phyloP scores from a whole-genome alignment of 805 yeast species.

The Dipodascopsis uninucleata region DNA sequence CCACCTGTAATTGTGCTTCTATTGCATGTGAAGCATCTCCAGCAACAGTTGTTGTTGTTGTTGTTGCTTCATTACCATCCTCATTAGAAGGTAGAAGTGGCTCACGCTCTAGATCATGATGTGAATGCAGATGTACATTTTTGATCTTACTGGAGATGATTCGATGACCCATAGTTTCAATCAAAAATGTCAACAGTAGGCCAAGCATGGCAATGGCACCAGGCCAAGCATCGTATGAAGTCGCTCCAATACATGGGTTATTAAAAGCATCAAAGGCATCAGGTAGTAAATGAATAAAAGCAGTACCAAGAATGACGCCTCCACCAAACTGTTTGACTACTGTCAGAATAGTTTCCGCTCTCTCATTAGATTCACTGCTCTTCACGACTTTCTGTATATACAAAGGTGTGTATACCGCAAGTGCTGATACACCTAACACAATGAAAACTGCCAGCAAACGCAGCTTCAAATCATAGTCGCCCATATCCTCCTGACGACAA shows the following conservation, averaged over 20 bases:
- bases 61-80: not conserved
- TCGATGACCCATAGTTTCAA: constrained; percentile 44
- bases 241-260: constrained; percentile 58
- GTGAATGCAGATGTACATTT: constrained; percentile 4
- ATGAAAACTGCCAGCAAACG: constrained; percentile 27
- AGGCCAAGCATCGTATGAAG: constrained; percentile 52
- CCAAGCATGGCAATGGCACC: constrained; percentile 50
- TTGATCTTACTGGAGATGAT: constrained; percentile 20
- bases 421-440: constrained; percentile 22
- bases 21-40: not conserved
- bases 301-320: constrained; percentile 79
- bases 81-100: not conserved
- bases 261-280: constrained; percentile 63
- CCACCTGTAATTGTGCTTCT: not conserved
- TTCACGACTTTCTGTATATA: constrained; percentile 7
- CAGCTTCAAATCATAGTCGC: constrained; percentile 14
- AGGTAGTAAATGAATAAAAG: constrained; percentile 67
- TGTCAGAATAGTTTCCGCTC: constrained; percentile 32
- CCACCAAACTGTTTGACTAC: constrained; percentile 75
- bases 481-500: constrained; percentile 2
- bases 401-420: constrained; percentile 26
- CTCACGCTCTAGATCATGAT: constrained; percentile 1
- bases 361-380: constrained; percentile 1
- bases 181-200: constrained; percentile 49
- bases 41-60: not conserved